Evolutionary conservation across 192 early-diverging fungal species (phyloP).

Genomic region (Podila epigama): DNA sequence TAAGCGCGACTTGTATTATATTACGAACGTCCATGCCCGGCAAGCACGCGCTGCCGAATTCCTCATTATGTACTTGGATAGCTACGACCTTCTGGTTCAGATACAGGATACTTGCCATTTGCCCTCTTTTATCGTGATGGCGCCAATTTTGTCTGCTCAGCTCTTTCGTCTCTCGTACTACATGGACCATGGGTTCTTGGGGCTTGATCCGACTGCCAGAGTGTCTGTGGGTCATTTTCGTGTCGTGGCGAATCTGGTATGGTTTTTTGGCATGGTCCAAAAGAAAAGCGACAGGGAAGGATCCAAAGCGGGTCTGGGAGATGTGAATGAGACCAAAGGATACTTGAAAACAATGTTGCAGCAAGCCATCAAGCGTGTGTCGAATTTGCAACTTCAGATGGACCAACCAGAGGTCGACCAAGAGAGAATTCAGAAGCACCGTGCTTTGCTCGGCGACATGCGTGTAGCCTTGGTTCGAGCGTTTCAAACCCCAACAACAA

Average conservation of each 20-base stretch:
- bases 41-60: slow-evolving; percentile 54
- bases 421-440: slow-evolving; percentile 13
- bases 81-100: slow-evolving; percentile 48
- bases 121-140: slow-evolving; percentile 41
- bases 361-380: slow-evolving; percentile 47
- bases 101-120: slow-evolving; percentile 47
- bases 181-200: slow-evolving; percentile 61
- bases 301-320: not conserved
- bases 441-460: slow-evolving; percentile 32
- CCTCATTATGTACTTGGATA: slow-evolving; percentile 58
- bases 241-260: slow-evolving; percentile 57
- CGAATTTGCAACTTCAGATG: slow-evolving; percentile 44
- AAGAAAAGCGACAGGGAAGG: slow-evolving; percentile 11
- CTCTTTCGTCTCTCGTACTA: slow-evolving; percentile 54
- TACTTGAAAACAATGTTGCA: slow-evolving; percentile 52
- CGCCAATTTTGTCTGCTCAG: slow-evolving; percentile 47
- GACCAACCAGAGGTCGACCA: slow-evolving; percentile 17
- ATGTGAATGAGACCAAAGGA: slow-evolving; percentile 23
- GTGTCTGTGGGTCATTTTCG: slow-evolving; percentile 56
- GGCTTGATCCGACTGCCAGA: slow-evolving; percentile 45
- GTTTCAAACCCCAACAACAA: slow-evolving; percentile 35
- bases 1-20: slow-evolving; percentile 54
- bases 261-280: slow-evolving; percentile 59
- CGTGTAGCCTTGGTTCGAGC: slow-evolving; percentile 44
- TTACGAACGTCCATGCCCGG: slow-evolving; percentile 39